Evolutionary conservation across 306 rosid species (phyloP).

Genomic region (Medicago arabica): DNA sequence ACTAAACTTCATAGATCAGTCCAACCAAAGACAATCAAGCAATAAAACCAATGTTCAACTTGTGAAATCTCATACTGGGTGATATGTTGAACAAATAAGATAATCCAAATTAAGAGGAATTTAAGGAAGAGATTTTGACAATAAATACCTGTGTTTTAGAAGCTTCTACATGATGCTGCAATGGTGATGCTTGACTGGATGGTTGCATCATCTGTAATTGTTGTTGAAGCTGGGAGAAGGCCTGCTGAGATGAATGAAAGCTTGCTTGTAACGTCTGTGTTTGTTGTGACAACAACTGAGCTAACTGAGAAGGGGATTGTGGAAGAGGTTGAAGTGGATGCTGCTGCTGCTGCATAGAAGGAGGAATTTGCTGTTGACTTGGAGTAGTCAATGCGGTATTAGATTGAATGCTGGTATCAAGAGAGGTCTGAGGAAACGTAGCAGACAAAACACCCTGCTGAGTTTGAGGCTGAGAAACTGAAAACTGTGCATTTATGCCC

Average conservation of each 20-base stretch:
- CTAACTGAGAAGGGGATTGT: constrained; percentile 84
- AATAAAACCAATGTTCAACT: constrained; percentile 11
- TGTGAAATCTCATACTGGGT: constrained; percentile 9
- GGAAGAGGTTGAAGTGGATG: constrained; percentile 63
- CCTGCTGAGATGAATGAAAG: constrained; percentile 94
- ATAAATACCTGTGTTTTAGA: constrained; percentile 70
- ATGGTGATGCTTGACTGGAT: constrained; percentile 61
- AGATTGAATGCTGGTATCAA: constrained; percentile 57
- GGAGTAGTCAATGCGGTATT: constrained; percentile 47
- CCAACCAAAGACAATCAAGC: constrained; percentile 15
- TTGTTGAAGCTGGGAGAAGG: constrained; percentile 93
- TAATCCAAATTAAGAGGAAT: constrained; percentile 28
- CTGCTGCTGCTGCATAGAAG: constrained; percentile 58
- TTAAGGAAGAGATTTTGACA: constrained; percentile 21
- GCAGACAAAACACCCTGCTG: constrained; percentile 60
- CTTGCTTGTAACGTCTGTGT: constrained; percentile 91
- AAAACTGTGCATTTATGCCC: constrained; percentile 60
- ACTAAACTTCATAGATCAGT: constrained; percentile 7
- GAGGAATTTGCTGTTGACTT: constrained; percentile 60
- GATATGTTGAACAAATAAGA: constrained; percentile 21
- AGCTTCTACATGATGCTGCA: constrained; percentile 71
- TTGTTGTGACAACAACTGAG: constrained; percentile 93
- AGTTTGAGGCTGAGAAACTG: constrained; percentile 69
- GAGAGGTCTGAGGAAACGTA: constrained; percentile 52
- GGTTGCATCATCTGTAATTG: constrained; percentile 91